Conservation (phyloP, 75 land plant genomes). For the Sequoiadendron giganteum region DNA sequence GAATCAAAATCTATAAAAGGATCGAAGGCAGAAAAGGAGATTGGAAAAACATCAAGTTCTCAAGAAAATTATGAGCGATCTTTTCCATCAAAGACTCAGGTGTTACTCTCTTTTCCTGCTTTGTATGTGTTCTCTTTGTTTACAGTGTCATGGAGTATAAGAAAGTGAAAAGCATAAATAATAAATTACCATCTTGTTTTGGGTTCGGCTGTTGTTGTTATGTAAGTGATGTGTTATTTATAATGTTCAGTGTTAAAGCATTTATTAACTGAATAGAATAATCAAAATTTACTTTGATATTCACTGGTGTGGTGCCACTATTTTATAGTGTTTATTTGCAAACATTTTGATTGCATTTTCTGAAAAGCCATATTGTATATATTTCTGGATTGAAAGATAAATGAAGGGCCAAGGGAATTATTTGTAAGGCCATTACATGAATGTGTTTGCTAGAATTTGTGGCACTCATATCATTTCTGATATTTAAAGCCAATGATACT, state of each 20-base stretch:
- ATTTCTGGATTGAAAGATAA: neutral
- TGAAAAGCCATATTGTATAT: neutral
- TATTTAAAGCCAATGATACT: neutral
- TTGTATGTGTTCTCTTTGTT: neutral
- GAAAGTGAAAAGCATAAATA: neutral
- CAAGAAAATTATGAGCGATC: neutral
- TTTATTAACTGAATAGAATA: neutral
- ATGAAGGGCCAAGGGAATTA: neutral
- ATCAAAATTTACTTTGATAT: neutral
- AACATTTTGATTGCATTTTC: neutral
- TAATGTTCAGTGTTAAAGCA: neutral
- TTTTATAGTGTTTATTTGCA: neutral
- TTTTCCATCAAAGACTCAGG: conserved; percentile 1
- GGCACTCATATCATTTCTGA: neutral
- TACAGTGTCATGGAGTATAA: neutral
- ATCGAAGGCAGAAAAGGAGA: conserved; percentile 1
- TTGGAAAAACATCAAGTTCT: neutral
- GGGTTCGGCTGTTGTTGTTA: neutral
- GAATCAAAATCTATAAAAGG: neutral
- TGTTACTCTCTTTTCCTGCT: neutral
- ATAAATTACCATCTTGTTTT: neutral
- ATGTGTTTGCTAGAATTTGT: neutral
- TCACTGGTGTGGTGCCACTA: neutral
- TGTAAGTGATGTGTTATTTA: neutral
- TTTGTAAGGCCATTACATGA: neutral